Base-by-base conservation (phyloP, 768 basidiomycete genomes). In the Lentinus tigrinus region DNA sequence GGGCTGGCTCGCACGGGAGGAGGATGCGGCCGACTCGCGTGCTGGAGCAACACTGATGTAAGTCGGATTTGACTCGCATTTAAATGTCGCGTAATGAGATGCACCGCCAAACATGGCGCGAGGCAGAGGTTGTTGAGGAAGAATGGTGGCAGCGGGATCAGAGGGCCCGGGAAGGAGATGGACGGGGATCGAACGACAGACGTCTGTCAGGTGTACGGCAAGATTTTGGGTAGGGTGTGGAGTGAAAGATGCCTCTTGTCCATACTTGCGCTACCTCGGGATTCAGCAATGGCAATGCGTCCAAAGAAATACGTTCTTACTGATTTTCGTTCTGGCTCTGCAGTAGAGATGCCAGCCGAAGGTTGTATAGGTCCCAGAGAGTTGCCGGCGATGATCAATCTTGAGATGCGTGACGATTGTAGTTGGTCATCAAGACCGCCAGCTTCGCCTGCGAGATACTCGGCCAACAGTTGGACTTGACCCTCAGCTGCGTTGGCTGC, bases 111-210 rank as follows among this genome's bases (percentile, higher is more conserved):
- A 89, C 89, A 98, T 95, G 6, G 93, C 89, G 31, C 87, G 84
- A 47, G 97, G 97, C 63, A 98, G 81, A 0, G 93, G 81, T 67
- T 97, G 97, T 70, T 99, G 97, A 3, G 97, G 97, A 63, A 99
- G 76, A 38, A 95, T 93, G 0, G 83, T 81, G 0, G 92, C 93
- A 14, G 93, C 83, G 3, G 96, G 97, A 72, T 99, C 97, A 36
- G 81, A 78, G 52, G 85, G 84, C 8, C 97, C 97, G 3, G 95
- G 93, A 40, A 98, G 78, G 27, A 99, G 76, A 67, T 95, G 93
- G 34, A 98, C 80, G 1, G 95, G 91, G 63, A 99, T 77, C 17
- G 85, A 80, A 13, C 84, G 81, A 6, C 85, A 82, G 47, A 98
- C 79, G 64, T 97, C 93, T 36, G 81, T 73, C 40, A 98, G 77